Conservation (phyloP, 139 green algal genomes). For the Picochlorum sp. region DNA sequence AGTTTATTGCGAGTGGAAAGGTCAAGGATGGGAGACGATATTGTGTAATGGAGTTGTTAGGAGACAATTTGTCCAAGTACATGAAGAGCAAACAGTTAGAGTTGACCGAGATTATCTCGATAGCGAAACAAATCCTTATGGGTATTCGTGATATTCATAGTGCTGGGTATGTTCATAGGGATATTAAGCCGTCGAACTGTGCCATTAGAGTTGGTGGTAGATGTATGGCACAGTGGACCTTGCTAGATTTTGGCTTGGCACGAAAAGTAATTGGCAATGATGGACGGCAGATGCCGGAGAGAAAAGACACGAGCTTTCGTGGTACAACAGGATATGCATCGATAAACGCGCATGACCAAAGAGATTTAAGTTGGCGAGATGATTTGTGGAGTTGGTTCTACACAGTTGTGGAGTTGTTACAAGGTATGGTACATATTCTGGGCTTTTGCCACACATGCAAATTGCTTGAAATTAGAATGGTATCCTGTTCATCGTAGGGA, state of each 20-base stretch:
- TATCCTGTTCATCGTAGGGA: no score
- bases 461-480: no score
- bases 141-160: slow-evolving; percentile 55
- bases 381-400: slow-evolving; percentile 89
- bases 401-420: slow-evolving; percentile 69
- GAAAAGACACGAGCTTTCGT: slow-evolving; percentile 55
- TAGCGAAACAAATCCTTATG: slow-evolving; percentile 26
- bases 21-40: slow-evolving; percentile 49
- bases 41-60: slow-evolving; percentile 78
- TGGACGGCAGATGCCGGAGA: slow-evolving; percentile 36
- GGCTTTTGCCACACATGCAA: no score
- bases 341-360: slow-evolving; percentile 44
- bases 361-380: slow-evolving; percentile 65
- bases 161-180: slow-evolving; percentile 58
- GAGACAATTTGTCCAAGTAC: slow-evolving; percentile 57
- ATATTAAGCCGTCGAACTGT: slow-evolving; percentile 85
- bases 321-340: slow-evolving; percentile 74
- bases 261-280: slow-evolving; percentile 33
- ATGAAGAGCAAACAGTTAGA: slow-evolving; percentile 24
- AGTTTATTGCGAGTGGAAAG: slow-evolving; percentile 20
- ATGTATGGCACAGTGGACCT: slow-evolving; percentile 30
- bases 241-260: slow-evolving; percentile 75
- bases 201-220: slow-evolving; percentile 11
- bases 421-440: slow-evolving; percentile 22
- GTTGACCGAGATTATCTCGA: slow-evolving; percentile 19